Evolutionary conservation across 2,329 filamentous ascomycete genomes (phyloP), one percentile per base, ranked within the genome.

Genomic region (Sphaerulina populicola): DNA sequence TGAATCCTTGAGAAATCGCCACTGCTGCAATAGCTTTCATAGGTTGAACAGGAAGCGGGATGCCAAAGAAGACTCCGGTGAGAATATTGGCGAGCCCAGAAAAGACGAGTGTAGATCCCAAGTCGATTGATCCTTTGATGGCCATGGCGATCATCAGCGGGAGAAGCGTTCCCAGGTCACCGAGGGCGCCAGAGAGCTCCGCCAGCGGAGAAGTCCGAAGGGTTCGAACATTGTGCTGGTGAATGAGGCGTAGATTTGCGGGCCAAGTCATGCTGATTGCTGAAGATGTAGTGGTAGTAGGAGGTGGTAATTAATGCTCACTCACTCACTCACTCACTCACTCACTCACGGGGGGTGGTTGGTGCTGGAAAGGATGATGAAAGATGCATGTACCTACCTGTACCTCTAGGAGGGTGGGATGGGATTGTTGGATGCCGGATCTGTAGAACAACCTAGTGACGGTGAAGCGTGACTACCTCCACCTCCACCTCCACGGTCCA

Each of bases 21-120:
- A 94, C 86, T 0, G 90, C 87, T 5, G 90, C 90, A 54, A 97
- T 94, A 35, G 91, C 90, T 76, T 85, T 85, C 82, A 85, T 85
- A 0, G 90, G 90, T 71, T 96, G 90, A 0, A 96, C 89, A 0
- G 90, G 90, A 3, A 96, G 71, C 2, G 91, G 91, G 37, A 97
- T 85, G 6, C 91, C 91, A 63, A 96, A 97, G 30, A 83, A 70
- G 1, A 83, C 65, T 14, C 91, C 93, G 0, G 90, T 95, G 10
- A 86, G 63, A 49, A 96, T 80, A 63, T 97, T 97, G 68, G 85
- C 91, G 8, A 90, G 64, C 1, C 93, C 93, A 0, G 88, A 90
- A 66, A 95, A 93, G 5, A 97, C 80, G 0, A 97, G 77, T 0
- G 91, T 96, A 43, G 83, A 83, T 23, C 87, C 81, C 1, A 97